Evolutionary conservation across 257 asterid species (phyloP).

Genomic region (Solanum chmielewskii): DNA sequence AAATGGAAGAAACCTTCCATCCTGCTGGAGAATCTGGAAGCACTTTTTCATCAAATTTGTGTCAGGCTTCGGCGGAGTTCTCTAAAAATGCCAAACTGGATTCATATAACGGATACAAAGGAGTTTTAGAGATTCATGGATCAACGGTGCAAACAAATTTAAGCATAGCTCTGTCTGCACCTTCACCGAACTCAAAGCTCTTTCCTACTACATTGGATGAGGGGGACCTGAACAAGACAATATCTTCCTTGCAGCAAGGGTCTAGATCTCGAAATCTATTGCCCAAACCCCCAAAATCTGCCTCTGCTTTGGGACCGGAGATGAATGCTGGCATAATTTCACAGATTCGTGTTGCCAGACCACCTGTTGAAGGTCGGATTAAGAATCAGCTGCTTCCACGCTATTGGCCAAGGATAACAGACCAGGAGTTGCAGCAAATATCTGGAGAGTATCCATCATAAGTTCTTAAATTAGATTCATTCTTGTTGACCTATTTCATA

Average conservation of each 20-base stretch:
- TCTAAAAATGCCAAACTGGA: constrained; percentile 19
- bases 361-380: constrained; percentile 88
- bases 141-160: constrained; percentile 58
- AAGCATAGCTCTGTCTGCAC: constrained; percentile 58
- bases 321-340: constrained; percentile 36
- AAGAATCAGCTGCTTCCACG: constrained; percentile 97
- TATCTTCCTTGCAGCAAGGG: constrained; percentile 48
- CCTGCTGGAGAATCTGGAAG: constrained; percentile 29
- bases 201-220: constrained; percentile 34
- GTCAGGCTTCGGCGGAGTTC: constrained; percentile 24
- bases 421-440: constrained; percentile 88
- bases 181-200: constrained; percentile 26
- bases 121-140: constrained; percentile 15
- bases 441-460: constrained; percentile 91
- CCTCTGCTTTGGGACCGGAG: constrained; percentile 43
- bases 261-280: constrained; percentile 54
- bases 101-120: constrained; percentile 18
- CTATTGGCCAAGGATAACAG: constrained; percentile 96
- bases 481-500: neutral
- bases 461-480: neutral
- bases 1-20: constrained; percentile 15
- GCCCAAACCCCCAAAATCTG: constrained; percentile 55
- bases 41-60: constrained; percentile 21
- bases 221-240: constrained; percentile 27
- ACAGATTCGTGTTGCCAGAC: constrained; percentile 83